Conservation (phyloP, 345 rosid genomes). For the Lepidium africanum region DNA sequence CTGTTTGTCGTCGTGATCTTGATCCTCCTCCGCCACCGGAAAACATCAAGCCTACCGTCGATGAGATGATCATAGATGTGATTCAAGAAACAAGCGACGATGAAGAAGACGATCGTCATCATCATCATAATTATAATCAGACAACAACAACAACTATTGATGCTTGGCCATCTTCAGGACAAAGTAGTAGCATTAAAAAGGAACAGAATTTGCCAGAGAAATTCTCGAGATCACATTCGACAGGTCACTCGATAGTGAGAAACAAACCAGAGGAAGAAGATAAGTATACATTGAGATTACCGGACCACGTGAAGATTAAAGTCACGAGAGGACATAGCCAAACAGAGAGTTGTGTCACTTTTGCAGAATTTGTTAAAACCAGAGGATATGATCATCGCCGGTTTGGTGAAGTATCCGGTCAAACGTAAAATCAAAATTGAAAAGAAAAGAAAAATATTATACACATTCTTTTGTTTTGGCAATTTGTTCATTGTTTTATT, state of each 20-base stretch:
- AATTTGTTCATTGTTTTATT: constrained; percentile 2
- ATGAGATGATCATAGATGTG: constrained; percentile 38
- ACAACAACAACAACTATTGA: constrained; percentile 17
- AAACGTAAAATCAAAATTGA: constrained; percentile 6
- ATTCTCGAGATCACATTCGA: constrained; percentile 58
- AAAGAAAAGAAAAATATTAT: not conserved
- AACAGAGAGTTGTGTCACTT: constrained; percentile 49
- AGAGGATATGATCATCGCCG: constrained; percentile 20
- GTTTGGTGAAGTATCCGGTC: constrained; percentile 30
- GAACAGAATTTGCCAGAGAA: constrained; percentile 26
- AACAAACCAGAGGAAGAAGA: constrained; percentile 38
- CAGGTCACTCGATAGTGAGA: constrained; percentile 61
- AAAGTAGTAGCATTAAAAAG: not conserved
- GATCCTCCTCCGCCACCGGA: constrained; percentile 39
- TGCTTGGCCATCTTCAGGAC: constrained; percentile 25
- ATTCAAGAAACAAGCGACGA: constrained; percentile 31
- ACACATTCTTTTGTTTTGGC: not conserved
- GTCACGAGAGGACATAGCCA: constrained; percentile 36
- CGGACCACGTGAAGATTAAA: constrained; percentile 43
- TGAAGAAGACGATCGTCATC: not conserved
- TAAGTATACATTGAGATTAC: constrained; percentile 50
- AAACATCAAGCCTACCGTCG: constrained; percentile 20
- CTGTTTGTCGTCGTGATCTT: constrained; percentile 71
- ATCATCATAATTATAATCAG: not conserved
- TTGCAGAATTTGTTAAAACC: constrained; percentile 38